Percentiles rank a stretch among this genome's conserved stretches.
These are phyloP conservation scores for Verbena officinalis DNA, from an alignment of 257 asterid genomes.

Conservation along the genomic window DNA sequence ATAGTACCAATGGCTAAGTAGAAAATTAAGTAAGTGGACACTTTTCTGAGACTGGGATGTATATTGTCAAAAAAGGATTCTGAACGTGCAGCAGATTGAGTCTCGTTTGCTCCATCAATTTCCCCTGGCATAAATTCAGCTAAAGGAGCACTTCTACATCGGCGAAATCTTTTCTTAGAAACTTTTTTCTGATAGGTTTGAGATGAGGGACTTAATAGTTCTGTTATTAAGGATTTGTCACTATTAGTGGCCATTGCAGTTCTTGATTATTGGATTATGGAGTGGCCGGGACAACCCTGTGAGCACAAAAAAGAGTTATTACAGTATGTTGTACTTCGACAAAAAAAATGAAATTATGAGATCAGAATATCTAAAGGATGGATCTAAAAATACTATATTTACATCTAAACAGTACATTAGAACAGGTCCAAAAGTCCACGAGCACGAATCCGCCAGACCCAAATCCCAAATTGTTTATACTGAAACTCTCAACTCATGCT, in stretches of 20 bases:
- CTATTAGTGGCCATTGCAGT: constrained; percentile 39
- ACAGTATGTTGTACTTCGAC: too few species aligned
- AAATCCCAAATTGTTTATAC: not conserved
- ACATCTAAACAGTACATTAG: too few species aligned
- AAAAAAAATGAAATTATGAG: not conserved
- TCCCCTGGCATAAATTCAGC: constrained; percentile 52
- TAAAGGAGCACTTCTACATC: constrained; percentile 79
- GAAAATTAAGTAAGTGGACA: constrained; percentile 45
- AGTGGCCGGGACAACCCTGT: constrained; percentile 21
- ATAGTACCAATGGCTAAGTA: constrained; percentile 62
- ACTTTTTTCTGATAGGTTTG: constrained; percentile 28
- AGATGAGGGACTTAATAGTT: constrained; percentile 35
- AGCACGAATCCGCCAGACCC: constrained; percentile 1
- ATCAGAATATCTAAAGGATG: not conserved
- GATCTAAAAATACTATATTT: constrained; percentile 5
- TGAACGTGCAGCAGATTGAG: constrained; percentile 30
- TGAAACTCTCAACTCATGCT: not conserved
- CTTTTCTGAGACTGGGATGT: constrained; percentile 58
- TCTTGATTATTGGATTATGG: not conserved
- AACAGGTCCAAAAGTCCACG: not conserved
- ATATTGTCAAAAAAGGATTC: constrained; percentile 42
- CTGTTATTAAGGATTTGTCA: constrained; percentile 33
- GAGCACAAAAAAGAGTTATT: not conserved
- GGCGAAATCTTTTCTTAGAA: constrained; percentile 52
- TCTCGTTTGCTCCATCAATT: constrained; percentile 31